Evolutionary conservation across 768 basidiomycete genomes (phyloP).

Genomic region (Boletellus emodensis): DNA sequence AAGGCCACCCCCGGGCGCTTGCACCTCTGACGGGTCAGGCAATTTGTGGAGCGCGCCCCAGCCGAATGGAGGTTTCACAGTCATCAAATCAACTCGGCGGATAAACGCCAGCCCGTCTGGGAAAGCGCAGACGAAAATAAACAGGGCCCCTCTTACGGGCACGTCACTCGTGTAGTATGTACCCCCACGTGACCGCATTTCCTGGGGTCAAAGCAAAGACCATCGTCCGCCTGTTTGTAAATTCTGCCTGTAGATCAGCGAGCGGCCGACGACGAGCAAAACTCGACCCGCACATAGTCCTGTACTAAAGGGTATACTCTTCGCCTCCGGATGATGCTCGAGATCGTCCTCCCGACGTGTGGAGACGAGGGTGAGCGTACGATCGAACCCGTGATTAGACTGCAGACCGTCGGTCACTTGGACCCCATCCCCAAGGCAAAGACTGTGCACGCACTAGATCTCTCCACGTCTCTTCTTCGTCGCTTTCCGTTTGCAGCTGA

Average conservation of each 20-base stretch:
- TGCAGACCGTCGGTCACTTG: conserved; percentile 27
- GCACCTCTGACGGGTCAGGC: no score
- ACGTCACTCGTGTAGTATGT: no score
- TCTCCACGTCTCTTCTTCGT: conserved; percentile 81
- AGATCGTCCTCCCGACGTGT: conserved; percentile 51
- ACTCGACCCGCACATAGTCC: conserved; percentile 15
- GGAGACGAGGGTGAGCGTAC: conserved; percentile 54
- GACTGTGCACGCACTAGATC: conserved; percentile 54
- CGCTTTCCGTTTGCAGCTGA: conserved; percentile 80
- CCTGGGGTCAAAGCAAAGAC: neutral
- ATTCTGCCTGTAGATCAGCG: conserved; percentile 18
- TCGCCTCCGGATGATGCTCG: conserved; percentile 7
- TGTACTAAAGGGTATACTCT: conserved; percentile 11
- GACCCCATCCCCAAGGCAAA: neutral
- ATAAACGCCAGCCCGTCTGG: no score
- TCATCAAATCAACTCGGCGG: no score
- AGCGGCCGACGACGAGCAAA: neutral
- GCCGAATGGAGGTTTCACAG: no score
- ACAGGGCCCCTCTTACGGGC: no score
- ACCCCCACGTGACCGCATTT: no score
- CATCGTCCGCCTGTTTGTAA: conserved; percentile 6
- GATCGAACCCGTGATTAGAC: conserved; percentile 76
- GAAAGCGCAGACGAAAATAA: no score
- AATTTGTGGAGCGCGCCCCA: no score
- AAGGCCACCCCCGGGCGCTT: no score